Percentiles rank a stretch among this genome's conserved stretches.
phyloP scores from a whole-genome alignment of 257 asterid genomes.

The Scutellaria barbata region DNA sequence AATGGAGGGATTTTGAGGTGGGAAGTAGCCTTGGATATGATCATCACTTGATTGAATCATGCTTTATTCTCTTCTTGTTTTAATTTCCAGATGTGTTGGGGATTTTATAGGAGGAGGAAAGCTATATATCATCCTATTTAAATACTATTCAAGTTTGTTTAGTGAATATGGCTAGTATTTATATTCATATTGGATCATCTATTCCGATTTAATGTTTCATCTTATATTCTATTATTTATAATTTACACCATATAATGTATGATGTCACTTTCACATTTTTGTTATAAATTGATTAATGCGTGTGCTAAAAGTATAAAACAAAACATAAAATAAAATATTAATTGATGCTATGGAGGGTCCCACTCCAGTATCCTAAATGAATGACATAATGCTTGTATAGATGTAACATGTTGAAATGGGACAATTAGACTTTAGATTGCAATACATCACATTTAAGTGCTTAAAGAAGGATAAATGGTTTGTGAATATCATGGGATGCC shows the following conservation, averaged over 20 bases:
- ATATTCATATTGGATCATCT: too few species aligned
- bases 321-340: too few species aligned
- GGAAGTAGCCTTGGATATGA: constrained; percentile 26
- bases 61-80: neutral
- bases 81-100: constrained; percentile 22
- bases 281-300: too few species aligned
- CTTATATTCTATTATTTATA: too few species aligned
- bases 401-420: constrained; percentile 24
- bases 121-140: neutral
- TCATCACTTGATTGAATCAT: constrained; percentile 34
- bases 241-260: too few species aligned
- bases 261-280: too few species aligned
- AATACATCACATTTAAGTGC: constrained; percentile 8
- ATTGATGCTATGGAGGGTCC: too few species aligned
- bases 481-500: constrained; percentile 23
- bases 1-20: constrained; percentile 23
- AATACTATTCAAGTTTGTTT: neutral
- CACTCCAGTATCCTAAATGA: too few species aligned
- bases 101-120: constrained; percentile 52
- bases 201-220: too few species aligned
- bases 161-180: too few species aligned
- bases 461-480: constrained; percentile 24
- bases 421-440: constrained; percentile 2
- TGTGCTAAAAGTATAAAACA: too few species aligned
- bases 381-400: neutral